Evolutionary conservation across 2,329 filamentous ascomycete genomes (phyloP), one percentile per base, ranked within the genome.

Genomic region (Verticillium zaregamsianum): DNA sequence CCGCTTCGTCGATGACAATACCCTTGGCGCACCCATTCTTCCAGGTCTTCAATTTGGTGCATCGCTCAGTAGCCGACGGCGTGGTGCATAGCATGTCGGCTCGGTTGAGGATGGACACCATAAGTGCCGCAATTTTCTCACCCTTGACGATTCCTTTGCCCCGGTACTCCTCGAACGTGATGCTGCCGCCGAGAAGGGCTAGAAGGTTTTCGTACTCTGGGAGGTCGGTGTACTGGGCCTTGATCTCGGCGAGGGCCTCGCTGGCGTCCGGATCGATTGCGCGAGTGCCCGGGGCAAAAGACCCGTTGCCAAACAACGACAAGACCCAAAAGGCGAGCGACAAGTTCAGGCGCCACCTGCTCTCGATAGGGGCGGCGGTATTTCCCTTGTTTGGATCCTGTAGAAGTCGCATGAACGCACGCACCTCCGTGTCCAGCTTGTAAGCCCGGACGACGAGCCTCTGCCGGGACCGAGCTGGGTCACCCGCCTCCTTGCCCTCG

Each of bases 1-100:
- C 68, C 1, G 67, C 68, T 39, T 71, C 65, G 45, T 72, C 69
- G 0, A 71, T 39, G 8, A 56, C 66, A 23, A 70, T 58, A 14
- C 58, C 68, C n/a, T 59, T 57, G 55, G 67, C 65, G 1, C 2
- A 17, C 11, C 39, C 32, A 33, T 55, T 20, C 17, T 31, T 35
- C 39, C 32, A 33, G 25, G 23, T n/a, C 25, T 12, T 55, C 15
- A 28, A 31, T 33, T 17, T 28, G 32, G 2, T 8, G 15, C 32
- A 33, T 9, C 31, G 8, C 12, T 28, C 40, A 8, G 37, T 23
- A 17, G 17, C 8, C 55, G 45, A 56, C 2, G 63, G 61, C 11
- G 63, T 63, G 14, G 60, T 58, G 35, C 57, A 28, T 5, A 65
- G 62, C 57, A 73, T 66, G 33, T 63, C 62, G 23, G 63, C 68